Base-by-base conservation (phyloP, 2,329 filamentous ascomycete species). In the Bipolaris victoriae region DNA sequence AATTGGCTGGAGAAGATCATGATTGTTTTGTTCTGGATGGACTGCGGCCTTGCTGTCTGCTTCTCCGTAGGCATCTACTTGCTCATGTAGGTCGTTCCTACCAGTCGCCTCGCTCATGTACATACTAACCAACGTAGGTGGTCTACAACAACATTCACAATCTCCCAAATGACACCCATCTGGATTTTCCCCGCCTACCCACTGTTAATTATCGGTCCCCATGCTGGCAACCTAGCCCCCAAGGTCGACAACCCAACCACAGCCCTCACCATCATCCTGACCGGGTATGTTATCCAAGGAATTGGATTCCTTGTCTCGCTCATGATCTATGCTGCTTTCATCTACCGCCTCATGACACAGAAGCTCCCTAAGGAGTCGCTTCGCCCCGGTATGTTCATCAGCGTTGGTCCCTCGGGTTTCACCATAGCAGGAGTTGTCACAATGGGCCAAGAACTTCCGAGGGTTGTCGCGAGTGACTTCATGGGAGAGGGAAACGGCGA, bases 141-240 rank as follows among this genome's bases (percentile, higher is more conserved):
- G 86, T 86, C 83, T 1, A 88, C 85, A 0, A 83, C 85, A 58
- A 86, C 84, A 2, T 88, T 87, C 65, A 88, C 91, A 0, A 90
- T 95, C 46, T 88, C 90, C 33, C 87, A 87, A 50, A 95, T 96
- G 91, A 95, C 91, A 0, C 91, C 91, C 0, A 87, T 92, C 16
- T 95, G 91, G 91, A 92, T 94, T 52, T 95, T 95, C 64, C 91
- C 91, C 0, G 90, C 89, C 0, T 96, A 96, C 63, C 90, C 91
- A 0, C 81, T 95, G 20, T 83, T 96, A 3, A 85, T 95, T 7
- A 86, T 89, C 20, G 91, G 89, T 0, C 89, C 91, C 0, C 87
- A 92, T 64, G 91, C 89, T 4, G 83, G 84, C 16, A 86, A 83
- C 6, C 72, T 88, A 11, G 81, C 83, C 20, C 70, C 75, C 2